A percentile compares a stretch with the other conserved stretches of the same genome.
Evolutionary conservation across 345 rosid species (phyloP).

Genomic region (Pugionium dolabratum): DNA sequence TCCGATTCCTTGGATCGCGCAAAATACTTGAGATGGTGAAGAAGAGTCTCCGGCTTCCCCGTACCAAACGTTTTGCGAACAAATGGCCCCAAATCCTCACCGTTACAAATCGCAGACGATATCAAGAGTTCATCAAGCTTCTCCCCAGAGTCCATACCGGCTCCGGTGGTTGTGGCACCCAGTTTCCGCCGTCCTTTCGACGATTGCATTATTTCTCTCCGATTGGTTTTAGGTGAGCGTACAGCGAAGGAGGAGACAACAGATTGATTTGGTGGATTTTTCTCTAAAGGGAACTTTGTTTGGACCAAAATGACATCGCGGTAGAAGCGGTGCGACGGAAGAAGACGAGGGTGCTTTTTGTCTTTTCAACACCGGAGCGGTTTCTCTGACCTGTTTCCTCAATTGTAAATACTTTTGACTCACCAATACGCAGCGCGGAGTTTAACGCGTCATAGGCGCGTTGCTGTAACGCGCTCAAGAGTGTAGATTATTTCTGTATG

Average conservation of each 20-base stretch:
- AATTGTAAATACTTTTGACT: too few relatives aligned
- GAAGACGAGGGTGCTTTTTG: constrained; percentile 36
- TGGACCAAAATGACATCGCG: constrained; percentile 47
- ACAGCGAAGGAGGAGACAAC: constrained; percentile 34
- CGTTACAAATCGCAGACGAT: constrained; percentile 89
- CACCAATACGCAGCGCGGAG: background rate
- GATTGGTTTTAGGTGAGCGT: constrained; percentile 18
- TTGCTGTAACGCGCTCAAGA: constrained; percentile 4
- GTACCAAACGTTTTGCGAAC: constrained; percentile 79
- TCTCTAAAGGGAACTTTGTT: background rate
- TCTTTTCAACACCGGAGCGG: constrained; percentile 20
- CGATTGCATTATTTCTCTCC: constrained; percentile 53
- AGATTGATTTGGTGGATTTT: background rate
- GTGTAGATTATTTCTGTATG: background rate
- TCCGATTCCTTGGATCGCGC: constrained; percentile 89
- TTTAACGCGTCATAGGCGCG: constrained; percentile 20
- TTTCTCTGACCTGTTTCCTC: constrained; percentile 22
- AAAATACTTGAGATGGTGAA: constrained; percentile 84
- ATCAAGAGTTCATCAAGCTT: constrained; percentile 81
- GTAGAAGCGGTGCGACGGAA: constrained; percentile 24
- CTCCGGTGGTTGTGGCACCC: constrained; percentile 50
- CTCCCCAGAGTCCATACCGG: constrained; percentile 70
- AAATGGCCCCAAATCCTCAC: constrained; percentile 89
- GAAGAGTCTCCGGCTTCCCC: constrained; percentile 84
- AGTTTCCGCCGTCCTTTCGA: constrained; percentile 76